Conservation (phyloP, 2,329 filamentous ascomycete genomes). For the Colletotrichum sp. region DNA sequence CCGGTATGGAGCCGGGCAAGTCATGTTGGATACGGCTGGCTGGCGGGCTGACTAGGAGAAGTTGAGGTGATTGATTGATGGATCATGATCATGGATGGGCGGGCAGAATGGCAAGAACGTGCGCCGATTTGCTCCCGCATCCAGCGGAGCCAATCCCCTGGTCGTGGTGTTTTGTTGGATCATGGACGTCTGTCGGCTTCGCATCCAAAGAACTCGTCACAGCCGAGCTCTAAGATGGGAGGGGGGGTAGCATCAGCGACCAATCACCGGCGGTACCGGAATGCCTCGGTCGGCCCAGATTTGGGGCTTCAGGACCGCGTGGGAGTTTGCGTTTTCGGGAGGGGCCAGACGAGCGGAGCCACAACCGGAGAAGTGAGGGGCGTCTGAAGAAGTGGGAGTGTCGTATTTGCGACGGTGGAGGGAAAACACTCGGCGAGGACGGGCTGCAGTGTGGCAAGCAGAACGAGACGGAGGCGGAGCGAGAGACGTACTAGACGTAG, state of each 20-base stretch:
- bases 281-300: conserved; percentile 4
- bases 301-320: neutral
- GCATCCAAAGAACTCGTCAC: conserved; percentile 5
- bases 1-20: neutral
- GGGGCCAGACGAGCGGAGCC: neutral
- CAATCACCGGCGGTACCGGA: conserved; percentile 12
- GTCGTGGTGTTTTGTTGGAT: neutral
- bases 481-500: neutral
- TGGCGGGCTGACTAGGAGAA: neutral
- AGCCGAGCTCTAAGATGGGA: neutral
- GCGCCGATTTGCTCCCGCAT: conserved; percentile 17
- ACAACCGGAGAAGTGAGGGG: neutral
- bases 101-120: neutral
- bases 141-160: neutral
- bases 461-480: neutral
- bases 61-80: neutral
- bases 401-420: neutral
- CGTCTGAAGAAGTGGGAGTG: neutral
- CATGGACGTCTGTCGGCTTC: conserved; percentile 5
- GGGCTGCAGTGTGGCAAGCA: neutral
- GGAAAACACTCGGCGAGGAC: neutral
- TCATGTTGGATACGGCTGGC: conserved; percentile 1
- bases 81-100: neutral
- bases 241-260: neutral
- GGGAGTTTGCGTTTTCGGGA: conserved; percentile 3